Conservation (phyloP, 2,329 filamentous ascomycete species). For the Fusarium napiforme region DNA sequence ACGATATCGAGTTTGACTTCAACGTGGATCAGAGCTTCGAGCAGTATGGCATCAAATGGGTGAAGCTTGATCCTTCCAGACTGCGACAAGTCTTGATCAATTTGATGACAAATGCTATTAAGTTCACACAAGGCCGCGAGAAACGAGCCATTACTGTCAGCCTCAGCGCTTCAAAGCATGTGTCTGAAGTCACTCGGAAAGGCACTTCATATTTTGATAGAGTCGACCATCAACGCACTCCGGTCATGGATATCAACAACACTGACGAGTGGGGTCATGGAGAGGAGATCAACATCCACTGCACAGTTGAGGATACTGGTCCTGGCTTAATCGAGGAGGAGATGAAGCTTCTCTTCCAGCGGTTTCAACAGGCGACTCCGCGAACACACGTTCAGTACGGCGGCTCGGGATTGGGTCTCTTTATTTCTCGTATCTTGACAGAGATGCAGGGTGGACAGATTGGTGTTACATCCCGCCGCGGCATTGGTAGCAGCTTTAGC, state of each 20-base stretch:
- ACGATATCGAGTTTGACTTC: conserved; percentile 77
- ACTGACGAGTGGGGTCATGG: conserved; percentile 76
- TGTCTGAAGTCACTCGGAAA: conserved; percentile 53
- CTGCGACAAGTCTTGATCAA: conserved; percentile 82
- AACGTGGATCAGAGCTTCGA: conserved; percentile 74
- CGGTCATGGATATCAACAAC: conserved; percentile 58
- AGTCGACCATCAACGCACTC: conserved; percentile 51
- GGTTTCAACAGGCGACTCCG: conserved; percentile 75
- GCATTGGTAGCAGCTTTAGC: conserved; percentile 77
- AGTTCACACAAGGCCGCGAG: conserved; percentile 71
- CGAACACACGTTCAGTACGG: conserved; percentile 79
- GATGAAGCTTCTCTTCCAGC: conserved; percentile 73
- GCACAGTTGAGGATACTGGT: conserved; percentile 78
- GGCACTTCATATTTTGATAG: conserved; percentile 61
- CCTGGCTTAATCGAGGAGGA: conserved; percentile 73
- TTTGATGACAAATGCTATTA: conserved; percentile 75
- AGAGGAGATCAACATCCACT: conserved; percentile 76
- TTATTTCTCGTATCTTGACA: conserved; percentile 80
- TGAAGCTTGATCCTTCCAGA: conserved; percentile 78
- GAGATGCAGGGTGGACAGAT: conserved; percentile 84
- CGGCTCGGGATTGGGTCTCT: conserved; percentile 76
- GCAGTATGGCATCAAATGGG: conserved; percentile 74
- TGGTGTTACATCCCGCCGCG: conserved; percentile 74
- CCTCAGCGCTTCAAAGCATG: conserved; percentile 70
- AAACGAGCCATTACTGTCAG: conserved; percentile 70